A percentile compares a stretch with the other conserved stretches of the same genome.
phyloP scores from a whole-genome alignment of 176 grass and related monocot genomes.

The Phoenix roebelenii region DNA sequence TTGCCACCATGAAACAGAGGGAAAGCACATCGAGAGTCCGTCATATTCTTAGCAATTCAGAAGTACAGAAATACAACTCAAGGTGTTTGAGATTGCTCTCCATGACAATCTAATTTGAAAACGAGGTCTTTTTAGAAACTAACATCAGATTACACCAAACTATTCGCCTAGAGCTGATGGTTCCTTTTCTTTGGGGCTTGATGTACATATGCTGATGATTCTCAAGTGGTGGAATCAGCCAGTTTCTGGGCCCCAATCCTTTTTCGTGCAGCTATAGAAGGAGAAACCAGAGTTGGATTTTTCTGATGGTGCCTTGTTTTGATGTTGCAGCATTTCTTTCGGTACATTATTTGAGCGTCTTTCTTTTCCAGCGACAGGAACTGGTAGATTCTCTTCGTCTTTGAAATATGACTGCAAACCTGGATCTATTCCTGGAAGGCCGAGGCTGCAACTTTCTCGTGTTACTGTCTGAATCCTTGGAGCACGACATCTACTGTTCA shows the following conservation, averaged over 20 bases:
- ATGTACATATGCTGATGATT: conserved; percentile 5
- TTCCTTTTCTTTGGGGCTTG: conserved; percentile 1
- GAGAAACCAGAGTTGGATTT: no score
- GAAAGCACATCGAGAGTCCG: conserved; percentile 35
- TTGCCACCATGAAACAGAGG: conserved; percentile 13
- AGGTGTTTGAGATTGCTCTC: neutral
- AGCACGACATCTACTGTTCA: no score
- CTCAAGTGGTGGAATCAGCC: neutral
- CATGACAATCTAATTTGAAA: neutral
- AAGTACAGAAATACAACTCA: neutral
- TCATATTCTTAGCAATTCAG: conserved; percentile 13
- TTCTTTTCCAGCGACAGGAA: no score
- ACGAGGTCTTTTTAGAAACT: neutral
- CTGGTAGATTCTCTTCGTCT: no score
- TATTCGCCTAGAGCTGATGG: neutral
- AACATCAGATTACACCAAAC: neutral
- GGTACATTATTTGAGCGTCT: no score
- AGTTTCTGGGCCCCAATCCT: neutral
- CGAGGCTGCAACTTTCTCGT: no score
- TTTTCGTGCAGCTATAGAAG: no score
- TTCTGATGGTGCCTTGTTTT: no score
- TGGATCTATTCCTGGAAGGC: no score
- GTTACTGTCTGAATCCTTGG: no score
- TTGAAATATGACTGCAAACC: no score
- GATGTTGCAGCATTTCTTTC: no score